Percentiles rank a stretch among this genome's conserved stretches.
These are phyloP conservation scores for Imleria badia DNA, from an alignment of 768 basidiomycete species.

Conservation along the genomic window DNA sequence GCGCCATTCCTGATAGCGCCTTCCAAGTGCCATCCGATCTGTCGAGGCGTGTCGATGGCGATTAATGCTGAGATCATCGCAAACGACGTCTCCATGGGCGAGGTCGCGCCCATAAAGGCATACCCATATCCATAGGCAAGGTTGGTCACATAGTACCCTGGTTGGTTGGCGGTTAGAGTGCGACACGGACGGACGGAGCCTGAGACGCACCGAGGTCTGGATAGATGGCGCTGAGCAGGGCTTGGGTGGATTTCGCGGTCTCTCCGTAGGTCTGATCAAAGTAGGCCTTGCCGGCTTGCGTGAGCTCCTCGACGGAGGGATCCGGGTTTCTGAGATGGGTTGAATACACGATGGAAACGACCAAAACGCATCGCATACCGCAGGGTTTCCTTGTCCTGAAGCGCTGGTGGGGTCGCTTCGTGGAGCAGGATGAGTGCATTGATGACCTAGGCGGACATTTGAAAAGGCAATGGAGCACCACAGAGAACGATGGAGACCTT, in stretches of 20 bases:
- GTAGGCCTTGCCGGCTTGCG: constrained; percentile 39
- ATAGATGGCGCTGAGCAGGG: constrained; percentile 49
- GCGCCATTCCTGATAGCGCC: constrained; percentile 58
- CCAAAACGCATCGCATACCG: constrained; percentile 37
- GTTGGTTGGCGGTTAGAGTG: neutral
- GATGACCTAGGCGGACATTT: constrained; percentile 36
- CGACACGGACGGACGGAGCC: too few species aligned
- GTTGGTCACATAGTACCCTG: constrained; percentile 54
- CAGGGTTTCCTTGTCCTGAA: constrained; percentile 46
- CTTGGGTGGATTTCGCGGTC: constrained; percentile 48
- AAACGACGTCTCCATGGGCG: constrained; percentile 57
- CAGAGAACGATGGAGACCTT: constrained; percentile 39
- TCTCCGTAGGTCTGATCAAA: constrained; percentile 57
- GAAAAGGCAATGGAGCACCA: neutral
- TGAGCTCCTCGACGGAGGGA: constrained; percentile 44
- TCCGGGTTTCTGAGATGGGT: constrained; percentile 37
- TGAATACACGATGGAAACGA: neutral
- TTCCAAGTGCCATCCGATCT: constrained; percentile 64
- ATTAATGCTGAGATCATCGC: constrained; percentile 61
- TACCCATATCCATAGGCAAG: constrained; percentile 61
- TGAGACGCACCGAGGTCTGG: constrained; percentile 58
- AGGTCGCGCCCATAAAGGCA: constrained; percentile 45
- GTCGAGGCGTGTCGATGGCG: constrained; percentile 58
- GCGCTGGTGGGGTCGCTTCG: constrained; percentile 50
- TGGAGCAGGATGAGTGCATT: constrained; percentile 54